Evolutionary conservation across 148 eudicot genomes (phyloP), one percentile per base, ranked within the genome.

Genomic region (Nepenthes mirabilis): DNA sequence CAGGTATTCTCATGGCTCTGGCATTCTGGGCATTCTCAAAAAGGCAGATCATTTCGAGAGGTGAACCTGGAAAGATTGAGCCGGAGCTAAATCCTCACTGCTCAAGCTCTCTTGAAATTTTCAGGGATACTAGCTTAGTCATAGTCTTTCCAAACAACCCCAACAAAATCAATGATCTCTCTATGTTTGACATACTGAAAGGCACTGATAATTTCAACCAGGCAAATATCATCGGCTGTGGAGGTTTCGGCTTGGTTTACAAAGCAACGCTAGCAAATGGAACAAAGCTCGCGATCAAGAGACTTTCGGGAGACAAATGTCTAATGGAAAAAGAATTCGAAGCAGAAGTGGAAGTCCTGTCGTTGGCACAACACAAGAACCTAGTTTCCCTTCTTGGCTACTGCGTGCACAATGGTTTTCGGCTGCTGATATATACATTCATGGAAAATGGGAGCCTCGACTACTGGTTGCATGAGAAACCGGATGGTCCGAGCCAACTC

Each of bases 1-100:
- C 54, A 50, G 6, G 6, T 6, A 40, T 67, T 12, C 7, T 57
- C 52, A 6, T 54, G 51, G 33, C 14, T 32, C 53, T 60, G n/a
- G 59, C 64, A 43, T 43, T 37, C 10, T 60, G 70, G 70, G 48
- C 60, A 34, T 43, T 67, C 34, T 67, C 70, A 8, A 67, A 54
- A 51, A 52, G 59, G 43, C 14, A 45, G 64, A 67, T 60, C 33
- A 50, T 36, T 5, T 49, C 57, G 14, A 58, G 36, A 36, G 57
- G 69, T 49, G 57, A 58, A 9, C 62, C 49, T 9, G 50, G 58
- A 1, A 35, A 50, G 14, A 33, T 36, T 9, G 48, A 65, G 34
- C 36, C 52, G 47, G 64, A 67, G 5, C 43, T 9, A 3, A 33
- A 9, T n/a, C 56, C 63, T 47, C 59, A 37, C 57, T 49, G 51